Evolutionary conservation across 2,329 filamentous ascomycete genomes (phyloP).

Genomic region (Phyllosticta citrichinensis): DNA sequence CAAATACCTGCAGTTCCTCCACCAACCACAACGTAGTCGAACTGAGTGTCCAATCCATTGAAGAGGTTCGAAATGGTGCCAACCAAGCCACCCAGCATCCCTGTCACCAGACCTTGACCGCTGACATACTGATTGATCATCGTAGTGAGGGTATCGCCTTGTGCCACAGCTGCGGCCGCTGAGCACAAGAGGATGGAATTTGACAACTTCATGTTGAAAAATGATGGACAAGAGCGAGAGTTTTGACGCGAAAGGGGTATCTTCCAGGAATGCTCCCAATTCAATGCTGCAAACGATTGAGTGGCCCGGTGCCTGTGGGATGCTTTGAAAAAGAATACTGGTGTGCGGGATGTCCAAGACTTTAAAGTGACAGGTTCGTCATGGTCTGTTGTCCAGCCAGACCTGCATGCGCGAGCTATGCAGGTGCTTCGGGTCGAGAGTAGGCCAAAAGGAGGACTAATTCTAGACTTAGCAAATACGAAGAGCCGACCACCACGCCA

Average conservation of each 20-base stretch:
- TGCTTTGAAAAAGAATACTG: not conserved
- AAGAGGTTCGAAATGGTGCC: not conserved
- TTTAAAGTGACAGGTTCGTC: not conserved
- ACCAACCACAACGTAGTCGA: constrained; percentile 11
- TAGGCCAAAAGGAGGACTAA: not conserved
- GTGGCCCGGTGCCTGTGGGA: not conserved
- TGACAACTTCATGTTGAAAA: not conserved
- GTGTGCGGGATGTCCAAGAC: not conserved
- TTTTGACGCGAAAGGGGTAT: not conserved
- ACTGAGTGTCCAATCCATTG: not conserved
- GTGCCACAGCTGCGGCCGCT: not conserved
- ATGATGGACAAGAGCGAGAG: not conserved
- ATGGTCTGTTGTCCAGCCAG: not conserved
- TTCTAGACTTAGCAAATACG: not conserved
- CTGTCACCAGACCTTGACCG: constrained; percentile 3
- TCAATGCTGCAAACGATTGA: not conserved
- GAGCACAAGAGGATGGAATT: not conserved
- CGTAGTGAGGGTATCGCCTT: not conserved
- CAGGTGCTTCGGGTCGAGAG: not conserved
- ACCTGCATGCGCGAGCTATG: not conserved
- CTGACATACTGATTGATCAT: constrained; percentile 11
- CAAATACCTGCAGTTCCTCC: constrained; percentile 14
- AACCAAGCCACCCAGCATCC: not conserved
- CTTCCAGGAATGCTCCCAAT: not conserved
- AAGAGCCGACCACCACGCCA: not conserved